Conservation (phyloP, 257 asterid species). For the Capsicum rhomboideum region DNA sequence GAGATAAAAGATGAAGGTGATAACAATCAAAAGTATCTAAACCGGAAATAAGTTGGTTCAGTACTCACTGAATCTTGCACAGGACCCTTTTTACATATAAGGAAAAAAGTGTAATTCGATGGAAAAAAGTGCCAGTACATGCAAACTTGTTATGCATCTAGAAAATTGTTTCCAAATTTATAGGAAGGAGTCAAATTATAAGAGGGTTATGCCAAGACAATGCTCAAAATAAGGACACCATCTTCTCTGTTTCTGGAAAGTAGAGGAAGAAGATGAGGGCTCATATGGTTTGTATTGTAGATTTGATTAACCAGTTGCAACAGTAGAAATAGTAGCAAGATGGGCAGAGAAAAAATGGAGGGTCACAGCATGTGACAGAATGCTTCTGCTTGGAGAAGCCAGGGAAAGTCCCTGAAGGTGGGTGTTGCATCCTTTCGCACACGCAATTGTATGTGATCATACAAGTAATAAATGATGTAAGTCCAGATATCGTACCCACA, state of each 20-base stretch:
- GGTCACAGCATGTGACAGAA: background rate
- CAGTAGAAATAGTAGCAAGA: background rate
- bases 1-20: conserved; percentile 1
- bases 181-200: background rate
- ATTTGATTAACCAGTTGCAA: background rate
- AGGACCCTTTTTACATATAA: background rate
- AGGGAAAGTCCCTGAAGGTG: background rate
- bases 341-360: background rate
- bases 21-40: background rate
- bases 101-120: background rate
- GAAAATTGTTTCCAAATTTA: background rate
- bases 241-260: background rate
- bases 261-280: background rate
- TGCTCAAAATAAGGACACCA: background rate
- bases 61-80: background rate
- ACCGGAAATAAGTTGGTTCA: background rate
- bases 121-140: background rate
- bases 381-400: background rate
- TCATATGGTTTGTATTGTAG: background rate
- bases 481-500: too few relatives aligned
- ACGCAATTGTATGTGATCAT: too few relatives aligned
- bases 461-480: too few relatives aligned
- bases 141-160: background rate
- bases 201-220: background rate
- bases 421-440: too few relatives aligned